phyloP scores from a whole-genome alignment of 2,329 filamentous ascomycete genomes.

The Capronia epimyces region DNA sequence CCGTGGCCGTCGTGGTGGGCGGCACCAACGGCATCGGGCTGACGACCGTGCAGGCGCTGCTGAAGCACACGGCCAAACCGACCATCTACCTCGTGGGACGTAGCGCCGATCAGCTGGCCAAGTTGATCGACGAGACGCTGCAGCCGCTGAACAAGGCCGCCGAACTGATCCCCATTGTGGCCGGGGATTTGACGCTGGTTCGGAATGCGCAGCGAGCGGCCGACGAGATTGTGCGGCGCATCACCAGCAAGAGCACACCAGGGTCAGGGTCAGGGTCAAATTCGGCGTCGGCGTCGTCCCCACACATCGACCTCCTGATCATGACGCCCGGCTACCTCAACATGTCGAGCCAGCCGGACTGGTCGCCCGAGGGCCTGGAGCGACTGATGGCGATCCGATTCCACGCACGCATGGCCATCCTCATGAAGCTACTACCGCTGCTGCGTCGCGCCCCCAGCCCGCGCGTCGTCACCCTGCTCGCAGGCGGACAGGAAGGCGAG shows the following conservation, averaged over 20 bases:
- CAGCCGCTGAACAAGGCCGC: slow-evolving; percentile 9
- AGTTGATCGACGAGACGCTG: slow-evolving; percentile 1
- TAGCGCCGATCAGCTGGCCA: not conserved
- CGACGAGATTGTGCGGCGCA: slow-evolving; percentile 1
- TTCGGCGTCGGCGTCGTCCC: not conserved
- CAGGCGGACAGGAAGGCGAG: slow-evolving; percentile 48
- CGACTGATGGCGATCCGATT: slow-evolving; percentile 48
- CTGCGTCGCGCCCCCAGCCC: slow-evolving; percentile 15
- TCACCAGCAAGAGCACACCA: not conserved
- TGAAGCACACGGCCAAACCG: slow-evolving; percentile 15
- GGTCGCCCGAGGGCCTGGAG: slow-evolving; percentile 53
- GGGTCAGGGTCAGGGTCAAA: too few species aligned
- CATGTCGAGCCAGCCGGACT: slow-evolving; percentile 37
- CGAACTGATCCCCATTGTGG: slow-evolving; percentile 12
- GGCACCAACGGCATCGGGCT: slow-evolving; percentile 20
- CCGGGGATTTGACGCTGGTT: slow-evolving; percentile 16
- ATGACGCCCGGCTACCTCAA: slow-evolving; percentile 17
- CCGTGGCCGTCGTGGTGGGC: slow-evolving; percentile 13
- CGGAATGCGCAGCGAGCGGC: slow-evolving; percentile 13
- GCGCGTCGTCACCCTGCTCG: slow-evolving; percentile 53
- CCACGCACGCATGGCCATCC: slow-evolving; percentile 56
- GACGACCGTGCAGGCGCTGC: slow-evolving; percentile 13
- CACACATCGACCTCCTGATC: slow-evolving; percentile 18
- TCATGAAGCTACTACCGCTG: slow-evolving; percentile 52
- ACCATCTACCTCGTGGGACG: slow-evolving; percentile 22